These are phyloP conservation scores for Pleurotus djamor DNA, from an alignment of 768 basidiomycete genomes.

Conservation along the genomic window DNA sequence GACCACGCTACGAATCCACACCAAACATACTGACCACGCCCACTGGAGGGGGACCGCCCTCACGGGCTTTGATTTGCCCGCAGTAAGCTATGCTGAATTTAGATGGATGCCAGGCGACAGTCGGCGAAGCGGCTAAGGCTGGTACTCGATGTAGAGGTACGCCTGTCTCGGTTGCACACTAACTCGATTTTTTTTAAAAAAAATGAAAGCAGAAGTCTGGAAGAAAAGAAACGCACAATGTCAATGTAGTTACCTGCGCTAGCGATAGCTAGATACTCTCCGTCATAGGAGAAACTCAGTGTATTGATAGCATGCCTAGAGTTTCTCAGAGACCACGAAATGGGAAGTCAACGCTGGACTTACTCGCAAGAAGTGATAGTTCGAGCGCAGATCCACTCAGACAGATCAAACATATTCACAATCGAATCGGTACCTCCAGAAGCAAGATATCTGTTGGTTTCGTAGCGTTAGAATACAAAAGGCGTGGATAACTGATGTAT, in stretches of 20 bases:
- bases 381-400: constrained; percentile 78
- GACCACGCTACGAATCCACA: neutral
- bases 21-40: constrained; percentile 78
- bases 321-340: constrained; percentile 3
- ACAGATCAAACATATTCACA: constrained; percentile 75
- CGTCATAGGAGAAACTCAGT: constrained; percentile 80
- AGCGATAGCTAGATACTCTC: constrained; percentile 80
- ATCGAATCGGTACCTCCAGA: constrained; percentile 83
- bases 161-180: constrained; percentile 82
- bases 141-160: constrained; percentile 75
- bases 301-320: constrained; percentile 67
- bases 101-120: constrained; percentile 81
- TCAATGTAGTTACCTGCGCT: constrained; percentile 73
- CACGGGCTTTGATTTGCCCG: constrained; percentile 67
- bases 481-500: too few species aligned
- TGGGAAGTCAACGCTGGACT: constrained; percentile 21
- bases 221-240: constrained; percentile 50
- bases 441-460: constrained; percentile 59
- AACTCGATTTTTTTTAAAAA: neutral
- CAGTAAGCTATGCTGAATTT: constrained; percentile 82
- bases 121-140: constrained; percentile 67
- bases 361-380: constrained; percentile 83
- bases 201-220: constrained; percentile 2
- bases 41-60: constrained; percentile 62
- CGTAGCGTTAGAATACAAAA: too few species aligned